Evolutionary conservation across 2,329 filamentous ascomycete genomes (phyloP).

Genomic region (Thelonectria olida): DNA sequence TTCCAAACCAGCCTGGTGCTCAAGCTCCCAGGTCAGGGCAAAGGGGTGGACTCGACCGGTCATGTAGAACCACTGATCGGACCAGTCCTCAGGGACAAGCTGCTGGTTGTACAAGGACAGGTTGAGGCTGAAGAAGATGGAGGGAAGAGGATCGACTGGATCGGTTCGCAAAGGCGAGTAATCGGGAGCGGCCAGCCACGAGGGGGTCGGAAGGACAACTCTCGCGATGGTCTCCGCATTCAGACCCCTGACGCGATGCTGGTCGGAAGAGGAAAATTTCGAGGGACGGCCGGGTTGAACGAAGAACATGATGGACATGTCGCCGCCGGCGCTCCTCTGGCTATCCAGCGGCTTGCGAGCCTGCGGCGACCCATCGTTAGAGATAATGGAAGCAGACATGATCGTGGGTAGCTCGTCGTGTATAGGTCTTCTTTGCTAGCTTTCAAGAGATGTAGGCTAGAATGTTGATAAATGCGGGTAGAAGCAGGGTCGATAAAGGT

Average conservation of each 20-base stretch:
- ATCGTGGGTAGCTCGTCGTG: background rate
- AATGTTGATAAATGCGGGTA: background rate
- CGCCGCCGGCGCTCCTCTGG: background rate
- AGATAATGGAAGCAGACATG: background rate
- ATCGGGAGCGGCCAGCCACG: too few species aligned
- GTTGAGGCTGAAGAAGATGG: conserved; percentile 10
- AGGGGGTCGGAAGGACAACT: too few species aligned
- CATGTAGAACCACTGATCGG: conserved; percentile 4
- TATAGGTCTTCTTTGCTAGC: background rate
- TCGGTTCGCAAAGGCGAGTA: background rate
- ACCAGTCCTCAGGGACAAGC: background rate
- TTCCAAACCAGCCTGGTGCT: background rate
- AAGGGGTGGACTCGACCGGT: background rate
- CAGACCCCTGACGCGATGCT: too few species aligned
- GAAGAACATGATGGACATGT: background rate
- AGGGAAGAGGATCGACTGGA: background rate
- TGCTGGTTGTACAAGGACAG: background rate
- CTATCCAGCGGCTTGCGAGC: background rate
- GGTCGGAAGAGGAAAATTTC: too few species aligned
- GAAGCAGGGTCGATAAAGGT: too few species aligned
- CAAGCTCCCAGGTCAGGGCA: background rate
- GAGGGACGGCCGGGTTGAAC: too few species aligned
- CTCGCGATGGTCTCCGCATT: too few species aligned
- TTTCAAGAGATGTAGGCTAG: background rate
- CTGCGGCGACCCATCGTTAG: background rate